These are phyloP conservation scores for Pestalotiopsis sp. DNA, from an alignment of 2,329 filamentous ascomycete species.

Conservation along the genomic window DNA sequence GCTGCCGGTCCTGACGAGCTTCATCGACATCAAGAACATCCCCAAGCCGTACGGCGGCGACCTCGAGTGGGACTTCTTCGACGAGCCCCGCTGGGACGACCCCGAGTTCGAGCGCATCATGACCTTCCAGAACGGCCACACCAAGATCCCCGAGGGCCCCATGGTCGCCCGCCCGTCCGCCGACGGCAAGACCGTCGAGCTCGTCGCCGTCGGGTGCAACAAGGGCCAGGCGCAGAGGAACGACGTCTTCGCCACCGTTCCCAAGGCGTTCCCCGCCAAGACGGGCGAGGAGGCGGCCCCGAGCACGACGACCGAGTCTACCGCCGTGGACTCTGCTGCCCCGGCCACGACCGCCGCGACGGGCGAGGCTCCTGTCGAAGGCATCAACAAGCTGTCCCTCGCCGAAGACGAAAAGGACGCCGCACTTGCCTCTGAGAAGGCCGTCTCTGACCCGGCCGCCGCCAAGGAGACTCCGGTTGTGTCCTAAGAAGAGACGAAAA, in stretches of 20 bases:
- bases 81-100: constrained; percentile 65
- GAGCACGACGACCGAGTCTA: constrained; percentile 14
- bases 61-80: constrained; percentile 80
- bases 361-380: constrained; percentile 16
- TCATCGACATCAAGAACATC: constrained; percentile 82
- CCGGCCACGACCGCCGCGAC: constrained; percentile 15
- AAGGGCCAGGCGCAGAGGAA: constrained; percentile 46
- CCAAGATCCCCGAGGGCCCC: constrained; percentile 59
- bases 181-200: constrained; percentile 50
- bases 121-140: constrained; percentile 55
- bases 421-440: constrained; percentile 24
- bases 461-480: constrained; percentile 14
- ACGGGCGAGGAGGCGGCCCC: constrained; percentile 10
- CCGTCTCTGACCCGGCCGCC: constrained; percentile 14
- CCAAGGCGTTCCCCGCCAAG: constrained; percentile 42
- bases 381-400: constrained; percentile 26
- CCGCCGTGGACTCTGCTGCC: constrained; percentile 14
- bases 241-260: constrained; percentile 55
- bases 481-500: neutral
- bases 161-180: constrained; percentile 58
- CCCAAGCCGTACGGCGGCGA: constrained; percentile 89
- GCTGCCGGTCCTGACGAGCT: constrained; percentile 74
- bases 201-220: constrained; percentile 52
- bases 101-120: constrained; percentile 36
- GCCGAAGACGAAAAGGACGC: constrained; percentile 15